These are phyloP conservation scores for Xylaria longipes DNA, from an alignment of 495 filamentous ascomycete genomes.

Conservation along the genomic window DNA sequence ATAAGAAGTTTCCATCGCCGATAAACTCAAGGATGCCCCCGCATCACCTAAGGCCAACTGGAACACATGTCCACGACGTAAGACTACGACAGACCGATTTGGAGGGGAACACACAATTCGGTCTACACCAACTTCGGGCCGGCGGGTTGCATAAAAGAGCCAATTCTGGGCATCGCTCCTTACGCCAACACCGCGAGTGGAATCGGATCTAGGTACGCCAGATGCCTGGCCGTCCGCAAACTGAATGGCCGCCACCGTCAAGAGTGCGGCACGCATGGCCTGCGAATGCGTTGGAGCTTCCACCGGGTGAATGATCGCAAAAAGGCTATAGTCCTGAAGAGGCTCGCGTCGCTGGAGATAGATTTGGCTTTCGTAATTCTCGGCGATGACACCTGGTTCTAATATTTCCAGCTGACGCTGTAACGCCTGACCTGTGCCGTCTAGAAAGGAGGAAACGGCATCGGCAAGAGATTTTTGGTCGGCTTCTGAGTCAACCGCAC, in stretches of 20 bases:
- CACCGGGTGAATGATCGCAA: background rate
- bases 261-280: background rate
- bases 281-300: background rate
- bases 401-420: background rate
- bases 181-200: background rate
- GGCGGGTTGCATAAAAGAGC: constrained; percentile 2
- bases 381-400: background rate
- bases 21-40: background rate
- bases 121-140: background rate
- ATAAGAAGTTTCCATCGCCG: background rate
- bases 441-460: background rate
- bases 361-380: background rate
- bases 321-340: background rate
- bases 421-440: background rate
- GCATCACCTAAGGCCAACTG: background rate
- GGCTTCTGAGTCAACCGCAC: background rate
- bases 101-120: background rate
- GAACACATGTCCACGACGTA: constrained; percentile 4
- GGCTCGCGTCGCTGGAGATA: background rate
- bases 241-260: background rate
- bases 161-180: background rate
- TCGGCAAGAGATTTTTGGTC: background rate
- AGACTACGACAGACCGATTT: background rate
- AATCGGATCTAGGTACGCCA: background rate
- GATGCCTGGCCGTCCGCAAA: background rate